Conservation (phyloP, 768 basidiomycete species). For the Hebeloma cylindrosporum region DNA sequence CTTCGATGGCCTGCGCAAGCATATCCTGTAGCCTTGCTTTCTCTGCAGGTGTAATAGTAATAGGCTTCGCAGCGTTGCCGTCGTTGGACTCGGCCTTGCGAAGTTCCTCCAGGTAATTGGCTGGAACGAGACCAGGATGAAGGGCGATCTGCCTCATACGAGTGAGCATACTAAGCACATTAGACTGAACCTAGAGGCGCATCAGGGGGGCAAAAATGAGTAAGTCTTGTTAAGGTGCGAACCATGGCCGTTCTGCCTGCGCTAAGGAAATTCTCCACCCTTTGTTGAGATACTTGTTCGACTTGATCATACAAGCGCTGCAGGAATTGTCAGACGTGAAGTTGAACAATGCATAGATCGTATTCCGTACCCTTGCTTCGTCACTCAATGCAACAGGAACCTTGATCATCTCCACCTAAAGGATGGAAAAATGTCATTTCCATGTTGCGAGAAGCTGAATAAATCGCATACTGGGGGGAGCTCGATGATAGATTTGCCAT, state of each 20-base stretch:
- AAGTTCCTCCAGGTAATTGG: slow-evolving; percentile 68
- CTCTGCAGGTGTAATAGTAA: slow-evolving; percentile 52
- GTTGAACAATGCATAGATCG: neutral
- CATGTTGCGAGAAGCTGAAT: neutral
- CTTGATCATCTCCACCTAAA: slow-evolving; percentile 73
- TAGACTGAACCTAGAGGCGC: slow-evolving; percentile 54
- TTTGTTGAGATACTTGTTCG: slow-evolving; percentile 59
- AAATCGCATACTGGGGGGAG: slow-evolving; percentile 60
- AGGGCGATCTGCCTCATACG: slow-evolving; percentile 81
- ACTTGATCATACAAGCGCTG: slow-evolving; percentile 71
- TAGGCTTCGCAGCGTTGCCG: slow-evolving; percentile 25
- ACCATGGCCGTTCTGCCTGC: slow-evolving; percentile 45
- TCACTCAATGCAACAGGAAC: slow-evolving; percentile 65
- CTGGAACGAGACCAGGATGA: slow-evolving; percentile 74
- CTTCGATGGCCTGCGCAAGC: slow-evolving; percentile 70
- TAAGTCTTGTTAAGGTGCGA: slow-evolving; percentile 9
- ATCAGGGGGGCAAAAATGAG: neutral
- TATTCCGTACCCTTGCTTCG: slow-evolving; percentile 56
- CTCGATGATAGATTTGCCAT: slow-evolving; percentile 70
- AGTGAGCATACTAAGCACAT: slow-evolving; percentile 80
- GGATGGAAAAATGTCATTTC: slow-evolving; percentile 6
- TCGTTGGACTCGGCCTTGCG: slow-evolving; percentile 36
- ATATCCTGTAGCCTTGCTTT: slow-evolving; percentile 54
- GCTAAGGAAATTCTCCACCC: slow-evolving; percentile 57
- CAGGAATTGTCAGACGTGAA: neutral